Evolutionary conservation across 305 asterid genomes (phyloP).

Genomic region (Coffea humblotiana): DNA sequence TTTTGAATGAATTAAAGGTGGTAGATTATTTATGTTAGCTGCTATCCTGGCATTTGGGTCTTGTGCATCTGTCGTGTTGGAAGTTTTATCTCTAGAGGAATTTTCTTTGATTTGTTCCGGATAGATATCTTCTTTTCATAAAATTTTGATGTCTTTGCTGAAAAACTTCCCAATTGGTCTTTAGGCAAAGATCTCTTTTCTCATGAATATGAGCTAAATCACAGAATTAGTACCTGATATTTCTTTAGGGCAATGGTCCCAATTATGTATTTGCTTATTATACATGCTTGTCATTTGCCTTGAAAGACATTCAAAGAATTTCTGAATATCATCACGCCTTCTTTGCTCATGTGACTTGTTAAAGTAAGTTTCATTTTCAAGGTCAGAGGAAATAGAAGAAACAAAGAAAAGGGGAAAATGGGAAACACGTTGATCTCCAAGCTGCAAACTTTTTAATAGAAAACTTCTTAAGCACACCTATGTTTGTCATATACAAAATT

Average conservation of each 20-base stretch:
- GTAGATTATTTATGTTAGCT: background rate
- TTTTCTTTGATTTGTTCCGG: background rate
- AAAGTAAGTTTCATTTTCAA: background rate
- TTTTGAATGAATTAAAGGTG: background rate
- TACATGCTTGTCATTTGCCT: no score
- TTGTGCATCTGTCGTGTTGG: background rate
- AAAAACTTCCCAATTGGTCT: background rate
- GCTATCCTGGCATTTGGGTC: background rate
- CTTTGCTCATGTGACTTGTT: background rate
- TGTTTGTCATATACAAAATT: constrained; percentile 35
- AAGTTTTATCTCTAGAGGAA: background rate
- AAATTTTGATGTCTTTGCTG: background rate
- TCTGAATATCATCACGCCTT: no score
- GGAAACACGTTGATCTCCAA: background rate
- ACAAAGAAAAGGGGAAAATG: background rate
- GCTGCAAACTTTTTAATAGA: constrained; percentile 4
- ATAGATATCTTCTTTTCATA: background rate
- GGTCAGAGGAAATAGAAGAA: background rate
- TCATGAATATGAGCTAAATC: background rate
- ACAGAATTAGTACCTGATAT: background rate
- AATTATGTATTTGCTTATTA: no score
- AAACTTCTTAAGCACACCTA: background rate
- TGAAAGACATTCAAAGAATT: no score
- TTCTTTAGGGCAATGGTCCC: background rate
- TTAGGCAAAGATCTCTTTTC: background rate